phyloP scores from a whole-genome alignment of 2,329 filamentous ascomycete species.

The Monosporascus sp. region DNA sequence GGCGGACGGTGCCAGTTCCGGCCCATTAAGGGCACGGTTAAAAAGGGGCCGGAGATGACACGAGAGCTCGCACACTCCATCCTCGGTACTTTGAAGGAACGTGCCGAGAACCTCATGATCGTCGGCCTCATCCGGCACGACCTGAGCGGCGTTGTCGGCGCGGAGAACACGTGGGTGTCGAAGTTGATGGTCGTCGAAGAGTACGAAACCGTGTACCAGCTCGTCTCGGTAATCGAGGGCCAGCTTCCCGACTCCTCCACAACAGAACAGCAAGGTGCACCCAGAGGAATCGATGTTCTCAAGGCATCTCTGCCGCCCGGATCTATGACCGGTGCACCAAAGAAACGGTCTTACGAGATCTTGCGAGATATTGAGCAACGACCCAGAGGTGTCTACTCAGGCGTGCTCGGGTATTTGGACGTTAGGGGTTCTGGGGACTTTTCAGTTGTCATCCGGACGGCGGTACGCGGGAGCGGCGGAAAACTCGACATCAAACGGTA shows the following conservation, averaged over 20 bases:
- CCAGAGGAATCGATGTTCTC: slow-evolving; percentile 51
- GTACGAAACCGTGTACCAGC: slow-evolving; percentile 64
- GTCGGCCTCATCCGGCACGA: slow-evolving; percentile 70
- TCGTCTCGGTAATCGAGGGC: slow-evolving; percentile 61
- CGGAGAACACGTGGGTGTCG: slow-evolving; percentile 53
- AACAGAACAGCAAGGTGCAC: background rate
- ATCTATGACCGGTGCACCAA: slow-evolving; percentile 72
- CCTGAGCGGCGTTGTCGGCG: slow-evolving; percentile 58
- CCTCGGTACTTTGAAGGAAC: slow-evolving; percentile 60
- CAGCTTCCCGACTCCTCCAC: slow-evolving; percentile 16
- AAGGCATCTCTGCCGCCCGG: slow-evolving; percentile 60
- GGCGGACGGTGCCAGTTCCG: slow-evolving; percentile 53
- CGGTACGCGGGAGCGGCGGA: slow-evolving; percentile 34
- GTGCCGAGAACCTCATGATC: slow-evolving; percentile 74
- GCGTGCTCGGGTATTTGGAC: slow-evolving; percentile 65
- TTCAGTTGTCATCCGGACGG: slow-evolving; percentile 65
- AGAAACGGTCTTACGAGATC: slow-evolving; percentile 65
- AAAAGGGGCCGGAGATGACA: slow-evolving; percentile 49
- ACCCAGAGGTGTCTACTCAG: slow-evolving; percentile 58
- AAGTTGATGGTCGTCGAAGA: slow-evolving; percentile 67
- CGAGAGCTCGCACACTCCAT: slow-evolving; percentile 50
- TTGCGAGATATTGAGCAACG: slow-evolving; percentile 51
- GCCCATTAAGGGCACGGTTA: slow-evolving; percentile 71
- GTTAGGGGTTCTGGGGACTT: slow-evolving; percentile 66
- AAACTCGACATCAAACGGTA: background rate